Conservation (phyloP, 768 basidiomycete genomes). For the Boletus rubroflammeus region DNA sequence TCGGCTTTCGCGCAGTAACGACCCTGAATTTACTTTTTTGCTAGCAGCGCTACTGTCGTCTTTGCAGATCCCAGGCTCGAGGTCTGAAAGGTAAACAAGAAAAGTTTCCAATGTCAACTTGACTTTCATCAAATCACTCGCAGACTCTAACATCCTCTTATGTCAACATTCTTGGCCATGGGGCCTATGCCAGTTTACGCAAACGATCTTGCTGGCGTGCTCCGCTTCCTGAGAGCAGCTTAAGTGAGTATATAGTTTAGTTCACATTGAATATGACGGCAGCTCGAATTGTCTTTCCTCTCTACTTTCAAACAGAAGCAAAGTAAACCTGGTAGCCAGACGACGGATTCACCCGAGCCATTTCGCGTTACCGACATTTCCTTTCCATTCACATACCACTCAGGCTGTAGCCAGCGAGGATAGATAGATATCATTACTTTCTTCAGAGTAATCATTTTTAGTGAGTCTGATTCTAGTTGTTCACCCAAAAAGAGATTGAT, state of each 20-base stretch:
- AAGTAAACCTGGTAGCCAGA: no score
- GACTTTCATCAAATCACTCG: not conserved
- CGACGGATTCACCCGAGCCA: no score
- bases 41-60: not conserved
- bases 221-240: not conserved
- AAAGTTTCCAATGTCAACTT: not conserved
- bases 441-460: constrained; percentile 19
- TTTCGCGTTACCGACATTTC: no score
- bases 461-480: constrained; percentile 12
- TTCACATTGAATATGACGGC: not conserved
- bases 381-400: not conserved
- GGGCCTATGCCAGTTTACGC: not conserved
- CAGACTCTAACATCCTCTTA: not conserved
- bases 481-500: not conserved
- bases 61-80: not conserved
- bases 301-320: not conserved
- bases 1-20: not conserved
- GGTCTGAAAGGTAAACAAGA: not conserved
- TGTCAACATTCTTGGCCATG: constrained; percentile 10
- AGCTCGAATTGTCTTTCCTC: not conserved
- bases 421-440: constrained; percentile 24
- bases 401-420: constrained; percentile 4
- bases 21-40: constrained; percentile 4
- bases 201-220: not conserved
- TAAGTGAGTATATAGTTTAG: not conserved